Conservation (phyloP, 2,329 filamentous ascomycete species). For the Emydomyces testavorans region DNA sequence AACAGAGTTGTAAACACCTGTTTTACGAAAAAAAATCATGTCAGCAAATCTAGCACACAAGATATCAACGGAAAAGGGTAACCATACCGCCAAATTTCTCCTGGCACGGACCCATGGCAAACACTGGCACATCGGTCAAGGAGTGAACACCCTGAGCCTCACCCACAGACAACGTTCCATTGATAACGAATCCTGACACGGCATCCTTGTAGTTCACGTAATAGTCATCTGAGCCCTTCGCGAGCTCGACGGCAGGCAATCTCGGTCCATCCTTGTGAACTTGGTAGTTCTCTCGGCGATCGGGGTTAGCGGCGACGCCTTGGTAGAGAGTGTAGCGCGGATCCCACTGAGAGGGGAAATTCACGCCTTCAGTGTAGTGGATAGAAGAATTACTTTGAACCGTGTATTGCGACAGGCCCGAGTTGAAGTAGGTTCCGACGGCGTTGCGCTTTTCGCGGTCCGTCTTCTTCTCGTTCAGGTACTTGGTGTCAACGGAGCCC, state of each 20-base stretch:
- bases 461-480: constrained; percentile 52
- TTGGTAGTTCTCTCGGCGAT: constrained; percentile 64
- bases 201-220: constrained; percentile 59
- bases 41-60: neutral
- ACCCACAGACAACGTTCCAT: constrained; percentile 57
- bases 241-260: constrained; percentile 46
- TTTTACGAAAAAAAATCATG: constrained; percentile 4
- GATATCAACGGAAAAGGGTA: neutral
- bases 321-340: constrained; percentile 69
- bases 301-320: constrained; percentile 60
- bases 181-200: constrained; percentile 56
- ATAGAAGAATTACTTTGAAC: constrained; percentile 47
- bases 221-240: constrained; percentile 42
- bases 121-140: constrained; percentile 67
- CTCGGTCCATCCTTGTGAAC: constrained; percentile 58
- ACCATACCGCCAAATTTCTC: constrained; percentile 55
- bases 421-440: constrained; percentile 60
- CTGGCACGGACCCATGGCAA: constrained; percentile 67
- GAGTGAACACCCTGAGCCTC: constrained; percentile 62
- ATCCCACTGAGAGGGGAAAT: constrained; percentile 77
- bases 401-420: constrained; percentile 65
- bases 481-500: constrained; percentile 68
- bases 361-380: constrained; percentile 57
- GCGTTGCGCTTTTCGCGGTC: constrained; percentile 65
- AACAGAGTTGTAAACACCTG: constrained; percentile 28